Percentiles rank a stretch among this genome's conserved stretches.
phyloP scores from a whole-genome alignment of 805 yeast genomes.

The Kockiozyma suomiensis region DNA sequence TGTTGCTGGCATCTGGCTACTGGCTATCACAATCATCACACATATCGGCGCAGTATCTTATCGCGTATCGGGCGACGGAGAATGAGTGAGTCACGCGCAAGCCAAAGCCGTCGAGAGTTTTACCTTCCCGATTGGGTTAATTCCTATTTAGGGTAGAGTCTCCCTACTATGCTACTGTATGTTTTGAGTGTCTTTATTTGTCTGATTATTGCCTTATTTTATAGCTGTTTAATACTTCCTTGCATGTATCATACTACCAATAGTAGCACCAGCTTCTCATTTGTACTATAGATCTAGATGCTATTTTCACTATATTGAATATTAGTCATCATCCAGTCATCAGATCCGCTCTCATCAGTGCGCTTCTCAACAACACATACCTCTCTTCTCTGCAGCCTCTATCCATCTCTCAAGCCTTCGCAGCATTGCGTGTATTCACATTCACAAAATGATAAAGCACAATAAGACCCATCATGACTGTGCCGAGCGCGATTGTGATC shows the following conservation, averaged over 20 bases:
- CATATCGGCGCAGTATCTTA: not conserved
- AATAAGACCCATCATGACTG: constrained; percentile 69
- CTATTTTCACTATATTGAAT: not conserved
- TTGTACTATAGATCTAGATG: not conserved
- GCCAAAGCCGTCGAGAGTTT: too few species aligned
- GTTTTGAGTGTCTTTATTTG: too few species aligned
- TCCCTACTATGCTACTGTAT: too few species aligned
- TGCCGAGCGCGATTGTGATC: constrained; percentile 72
- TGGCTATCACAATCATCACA: not conserved
- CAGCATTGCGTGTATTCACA: constrained; percentile 21
- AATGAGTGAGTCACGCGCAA: not conserved
- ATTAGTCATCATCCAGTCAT: constrained; percentile 2
- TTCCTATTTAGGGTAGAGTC: too few species aligned
- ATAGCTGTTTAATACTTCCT: not conserved
- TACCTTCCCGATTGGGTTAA: too few species aligned
- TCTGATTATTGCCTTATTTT: not conserved
- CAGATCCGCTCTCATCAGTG: not conserved
- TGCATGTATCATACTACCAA: not conserved
- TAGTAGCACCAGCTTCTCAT: too few species aligned
- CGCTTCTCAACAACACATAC: not conserved
- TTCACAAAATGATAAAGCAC: constrained; percentile 63
- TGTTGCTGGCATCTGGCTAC: too few species aligned
- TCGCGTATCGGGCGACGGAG: too few species aligned
- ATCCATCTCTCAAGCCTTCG: too few species aligned
- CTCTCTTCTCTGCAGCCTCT: not conserved